These are phyloP conservation scores for Diacronema lutheri DNA, from an alignment of 78 protist species.

Conservation along the genomic window DNA sequence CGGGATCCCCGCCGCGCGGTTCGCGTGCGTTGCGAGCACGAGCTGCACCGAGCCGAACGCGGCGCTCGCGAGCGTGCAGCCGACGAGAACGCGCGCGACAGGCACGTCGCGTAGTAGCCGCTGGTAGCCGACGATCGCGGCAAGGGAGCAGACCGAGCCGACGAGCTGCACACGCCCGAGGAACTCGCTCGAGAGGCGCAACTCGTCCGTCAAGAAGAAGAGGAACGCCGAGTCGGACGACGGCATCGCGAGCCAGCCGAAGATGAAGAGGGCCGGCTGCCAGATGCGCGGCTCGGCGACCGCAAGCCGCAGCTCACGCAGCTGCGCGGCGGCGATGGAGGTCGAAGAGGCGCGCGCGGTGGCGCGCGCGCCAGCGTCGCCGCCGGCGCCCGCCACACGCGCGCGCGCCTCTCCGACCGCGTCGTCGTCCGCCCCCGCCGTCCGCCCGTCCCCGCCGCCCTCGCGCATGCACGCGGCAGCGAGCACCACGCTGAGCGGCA, in stretches of 20 bases:
- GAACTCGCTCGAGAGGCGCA: neutral
- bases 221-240: neutral
- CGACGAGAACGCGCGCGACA: neutral
- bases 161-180: neutral
- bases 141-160: neutral
- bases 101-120: neutral
- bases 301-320: neutral
- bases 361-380: neutral
- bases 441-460: too few relatives aligned
- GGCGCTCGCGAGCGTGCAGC: neutral
- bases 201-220: constrained; percentile 5
- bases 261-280: constrained; percentile 6
- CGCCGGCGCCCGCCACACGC: neutral
- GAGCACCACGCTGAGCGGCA: neutral
- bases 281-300: neutral
- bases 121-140: neutral
- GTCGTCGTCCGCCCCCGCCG: too few relatives aligned
- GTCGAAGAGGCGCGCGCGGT: too few relatives aligned
- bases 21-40: neutral
- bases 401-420: too few relatives aligned
- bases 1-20: neutral
- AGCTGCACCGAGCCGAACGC: neutral
- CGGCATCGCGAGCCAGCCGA: neutral
- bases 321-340: neutral
- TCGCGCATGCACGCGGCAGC: neutral